phyloP scores from a whole-genome alignment of 1,284 basidiomycete genomes.

The Apiotrichum montevideense region DNA sequence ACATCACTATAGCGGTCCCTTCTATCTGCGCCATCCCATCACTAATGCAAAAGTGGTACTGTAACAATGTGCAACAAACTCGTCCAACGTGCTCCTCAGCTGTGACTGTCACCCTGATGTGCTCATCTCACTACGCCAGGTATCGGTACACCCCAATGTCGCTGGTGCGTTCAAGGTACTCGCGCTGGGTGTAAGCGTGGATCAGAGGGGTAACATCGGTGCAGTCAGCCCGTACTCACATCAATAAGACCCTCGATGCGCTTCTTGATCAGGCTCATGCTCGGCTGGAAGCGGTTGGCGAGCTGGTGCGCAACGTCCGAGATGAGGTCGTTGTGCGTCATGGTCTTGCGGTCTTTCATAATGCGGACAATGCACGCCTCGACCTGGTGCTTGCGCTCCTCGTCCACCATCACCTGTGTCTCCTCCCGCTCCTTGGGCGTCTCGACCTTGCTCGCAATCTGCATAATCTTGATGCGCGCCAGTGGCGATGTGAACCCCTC shows the following conservation, averaged over 20 bases:
- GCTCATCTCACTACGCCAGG: conserved; percentile 25
- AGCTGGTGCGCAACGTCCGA: conserved; percentile 87
- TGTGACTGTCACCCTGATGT: background rate
- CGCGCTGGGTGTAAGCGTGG: conserved; percentile 26
- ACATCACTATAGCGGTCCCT: too few species aligned
- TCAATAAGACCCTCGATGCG: conserved; percentile 92
- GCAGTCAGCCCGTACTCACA: conserved; percentile 49
- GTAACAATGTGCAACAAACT: background rate
- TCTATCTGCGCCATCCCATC: too few species aligned
- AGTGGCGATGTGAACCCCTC: conserved; percentile 68
- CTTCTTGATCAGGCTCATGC: conserved; percentile 82
- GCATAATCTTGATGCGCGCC: conserved; percentile 90
- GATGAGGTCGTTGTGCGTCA: conserved; percentile 83
- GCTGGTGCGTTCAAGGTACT: conserved; percentile 42
- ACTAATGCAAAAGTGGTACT: background rate
- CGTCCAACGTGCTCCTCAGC: background rate
- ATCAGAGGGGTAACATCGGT: background rate
- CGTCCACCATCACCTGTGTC: conserved; percentile 84
- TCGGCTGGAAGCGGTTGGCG: conserved; percentile 75
- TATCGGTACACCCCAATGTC: conserved; percentile 44
- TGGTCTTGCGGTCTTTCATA: conserved; percentile 92
- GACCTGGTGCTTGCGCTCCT: conserved; percentile 82
- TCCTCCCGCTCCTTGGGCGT: conserved; percentile 80
- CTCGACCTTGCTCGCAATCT: conserved; percentile 80
- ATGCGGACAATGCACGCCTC: conserved; percentile 97